Evolutionary conservation across 2,329 filamentous ascomycete species (phyloP).

Genomic region (Alternaria tenuissima): DNA sequence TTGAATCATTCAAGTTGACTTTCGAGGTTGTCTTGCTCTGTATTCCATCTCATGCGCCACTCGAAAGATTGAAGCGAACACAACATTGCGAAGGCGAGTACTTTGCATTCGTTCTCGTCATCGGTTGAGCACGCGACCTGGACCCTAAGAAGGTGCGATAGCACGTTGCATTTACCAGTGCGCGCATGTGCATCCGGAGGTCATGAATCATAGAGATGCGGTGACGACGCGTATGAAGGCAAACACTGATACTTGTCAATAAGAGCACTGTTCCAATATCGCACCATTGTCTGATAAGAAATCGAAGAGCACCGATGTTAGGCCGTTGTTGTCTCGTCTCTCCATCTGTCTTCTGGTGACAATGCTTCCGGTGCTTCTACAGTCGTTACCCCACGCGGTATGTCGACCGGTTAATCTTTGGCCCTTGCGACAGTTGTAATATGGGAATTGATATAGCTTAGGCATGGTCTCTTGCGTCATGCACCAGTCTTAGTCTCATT

Average conservation of each 20-base stretch:
- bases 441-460: background rate
- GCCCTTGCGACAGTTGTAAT: background rate
- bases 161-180: conserved; percentile 1
- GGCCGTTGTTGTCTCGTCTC: background rate
- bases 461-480: background rate
- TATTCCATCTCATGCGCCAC: background rate
- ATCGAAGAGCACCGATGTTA: background rate
- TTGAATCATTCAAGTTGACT: background rate
- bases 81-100: background rate
- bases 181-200: background rate
- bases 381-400: background rate
- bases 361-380: background rate
- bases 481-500: background rate
- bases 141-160: background rate
- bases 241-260: background rate
- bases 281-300: background rate
- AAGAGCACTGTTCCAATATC: background rate
- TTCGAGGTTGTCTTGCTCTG: background rate
- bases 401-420: background rate
- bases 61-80: background rate
- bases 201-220: background rate
- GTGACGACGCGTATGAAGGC: background rate
- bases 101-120: background rate
- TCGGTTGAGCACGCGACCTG: background rate
- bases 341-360: background rate